Conservation (phyloP, 768 basidiomycete species). For the Panus rudis region DNA sequence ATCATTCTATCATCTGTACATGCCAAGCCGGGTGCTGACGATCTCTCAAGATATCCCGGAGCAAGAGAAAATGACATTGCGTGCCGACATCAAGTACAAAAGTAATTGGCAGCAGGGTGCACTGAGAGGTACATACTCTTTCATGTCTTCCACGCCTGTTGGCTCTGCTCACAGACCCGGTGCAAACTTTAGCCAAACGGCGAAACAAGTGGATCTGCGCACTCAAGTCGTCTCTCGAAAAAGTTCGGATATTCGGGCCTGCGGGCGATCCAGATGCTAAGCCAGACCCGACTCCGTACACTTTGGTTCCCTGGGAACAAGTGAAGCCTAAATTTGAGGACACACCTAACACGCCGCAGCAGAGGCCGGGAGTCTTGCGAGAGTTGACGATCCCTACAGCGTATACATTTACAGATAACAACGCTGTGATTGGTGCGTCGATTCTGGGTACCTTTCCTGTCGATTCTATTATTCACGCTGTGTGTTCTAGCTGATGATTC, state of each 20-base stretch:
- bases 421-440: slow-evolving; percentile 17
- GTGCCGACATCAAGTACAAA: slow-evolving; percentile 84
- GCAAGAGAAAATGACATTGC: slow-evolving; percentile 70
- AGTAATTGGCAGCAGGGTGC: slow-evolving; percentile 78
- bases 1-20: not conserved
- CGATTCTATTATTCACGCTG: not conserved
- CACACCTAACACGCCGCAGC: slow-evolving; percentile 18
- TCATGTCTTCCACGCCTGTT: not conserved
- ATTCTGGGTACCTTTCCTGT: not conserved
- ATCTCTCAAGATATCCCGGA: slow-evolving; percentile 59
- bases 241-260: slow-evolving; percentile 66
- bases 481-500: slow-evolving; percentile 17
- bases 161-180: not conserved
- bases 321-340: slow-evolving; percentile 37
- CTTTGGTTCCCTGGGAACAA: slow-evolving; percentile 67
- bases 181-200: slow-evolving; percentile 45
- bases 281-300: slow-evolving; percentile 53
- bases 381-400: slow-evolving; percentile 9
- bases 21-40: slow-evolving; percentile 7
- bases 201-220: slow-evolving; percentile 92
- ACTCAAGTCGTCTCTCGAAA: slow-evolving; percentile 63
- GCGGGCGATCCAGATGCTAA: slow-evolving; percentile 47
- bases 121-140: slow-evolving; percentile 51
- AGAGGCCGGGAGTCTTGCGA: not conserved
- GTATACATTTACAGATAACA: slow-evolving; percentile 20